Percentiles rank a stretch among this genome's conserved stretches.
Evolutionary conservation across 164 flowering plant genomes (phyloP).

Genomic region (Magnolia sinica): DNA sequence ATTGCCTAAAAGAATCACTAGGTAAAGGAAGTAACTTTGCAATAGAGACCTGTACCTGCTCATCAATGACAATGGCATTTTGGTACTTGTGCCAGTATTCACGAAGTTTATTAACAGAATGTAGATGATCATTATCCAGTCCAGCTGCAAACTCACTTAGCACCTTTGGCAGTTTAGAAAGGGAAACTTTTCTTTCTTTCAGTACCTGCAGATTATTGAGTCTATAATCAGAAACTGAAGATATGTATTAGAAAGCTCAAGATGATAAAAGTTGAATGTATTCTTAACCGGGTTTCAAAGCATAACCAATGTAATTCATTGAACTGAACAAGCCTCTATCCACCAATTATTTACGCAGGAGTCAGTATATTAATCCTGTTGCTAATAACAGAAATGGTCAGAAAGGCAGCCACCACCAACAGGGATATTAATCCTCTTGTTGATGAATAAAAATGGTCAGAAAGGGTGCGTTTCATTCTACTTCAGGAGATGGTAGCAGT

Average conservation of each 20-base stretch:
- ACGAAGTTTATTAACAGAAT: slow-evolving; percentile 51
- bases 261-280: background rate
- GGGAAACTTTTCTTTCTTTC: slow-evolving; percentile 15
- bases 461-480: too few species aligned
- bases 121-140: slow-evolving; percentile 24
- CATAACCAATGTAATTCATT: background rate
- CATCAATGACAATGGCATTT: slow-evolving; percentile 60
- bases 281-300: background rate
- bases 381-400: too few species aligned
- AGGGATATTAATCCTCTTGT: too few species aligned
- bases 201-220: slow-evolving; percentile 17
- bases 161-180: slow-evolving; percentile 5
- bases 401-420: too few species aligned
- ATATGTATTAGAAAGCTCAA: background rate
- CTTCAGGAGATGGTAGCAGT: too few species aligned
- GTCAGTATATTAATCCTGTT: too few species aligned
- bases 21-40: background rate
- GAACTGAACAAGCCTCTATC: background rate
- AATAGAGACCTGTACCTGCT: slow-evolving; percentile 39
- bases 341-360: too few species aligned
- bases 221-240: background rate
- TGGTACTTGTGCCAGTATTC: slow-evolving; percentile 46
- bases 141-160: slow-evolving; percentile 14
- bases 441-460: too few species aligned
- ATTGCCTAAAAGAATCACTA: background rate